Evolutionary conservation across 1,284 basidiomycete species (phyloP).

Genomic region (Golubevia pallescens): DNA sequence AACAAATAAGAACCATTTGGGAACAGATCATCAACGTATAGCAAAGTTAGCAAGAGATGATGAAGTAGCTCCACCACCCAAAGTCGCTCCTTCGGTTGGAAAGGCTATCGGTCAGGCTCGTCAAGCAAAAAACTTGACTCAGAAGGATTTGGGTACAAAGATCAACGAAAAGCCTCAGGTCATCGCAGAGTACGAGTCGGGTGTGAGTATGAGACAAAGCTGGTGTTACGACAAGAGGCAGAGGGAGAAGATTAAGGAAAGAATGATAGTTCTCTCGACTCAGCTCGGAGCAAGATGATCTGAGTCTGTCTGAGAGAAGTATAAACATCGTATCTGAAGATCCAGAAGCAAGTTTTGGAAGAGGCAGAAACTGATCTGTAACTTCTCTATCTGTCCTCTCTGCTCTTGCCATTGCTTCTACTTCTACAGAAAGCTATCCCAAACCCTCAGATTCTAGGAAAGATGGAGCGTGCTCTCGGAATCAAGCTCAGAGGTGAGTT

Average conservation of each 20-base stretch:
- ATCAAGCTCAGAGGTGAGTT: conserved; percentile 95
- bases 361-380: no score
- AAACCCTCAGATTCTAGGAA: conserved; percentile 84
- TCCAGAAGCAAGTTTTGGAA: no score
- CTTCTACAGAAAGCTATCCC: conserved; percentile 92
- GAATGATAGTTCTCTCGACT: conserved; percentile 3
- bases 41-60: conserved; percentile 61
- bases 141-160: conserved; percentile 56
- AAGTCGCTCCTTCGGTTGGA: conserved; percentile 53
- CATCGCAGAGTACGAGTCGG: conserved; percentile 48
- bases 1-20: conserved; percentile 49
- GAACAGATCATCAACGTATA: conserved; percentile 57
- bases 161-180: conserved; percentile 62
- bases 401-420: no score
- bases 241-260: no score
- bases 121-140: conserved; percentile 47
- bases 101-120: conserved; percentile 53
- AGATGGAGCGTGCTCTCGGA: conserved; percentile 86
- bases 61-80: conserved; percentile 56
- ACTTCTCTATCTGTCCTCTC: no score
- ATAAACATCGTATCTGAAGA: no score
- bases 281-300: no score
- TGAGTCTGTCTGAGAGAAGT: no score
- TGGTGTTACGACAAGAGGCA: no score
- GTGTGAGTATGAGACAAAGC: conserved; percentile 7